Evolutionary conservation across 2,329 filamentous ascomycete genomes (phyloP).

Genomic region (Trichocomaceae sp.): DNA sequence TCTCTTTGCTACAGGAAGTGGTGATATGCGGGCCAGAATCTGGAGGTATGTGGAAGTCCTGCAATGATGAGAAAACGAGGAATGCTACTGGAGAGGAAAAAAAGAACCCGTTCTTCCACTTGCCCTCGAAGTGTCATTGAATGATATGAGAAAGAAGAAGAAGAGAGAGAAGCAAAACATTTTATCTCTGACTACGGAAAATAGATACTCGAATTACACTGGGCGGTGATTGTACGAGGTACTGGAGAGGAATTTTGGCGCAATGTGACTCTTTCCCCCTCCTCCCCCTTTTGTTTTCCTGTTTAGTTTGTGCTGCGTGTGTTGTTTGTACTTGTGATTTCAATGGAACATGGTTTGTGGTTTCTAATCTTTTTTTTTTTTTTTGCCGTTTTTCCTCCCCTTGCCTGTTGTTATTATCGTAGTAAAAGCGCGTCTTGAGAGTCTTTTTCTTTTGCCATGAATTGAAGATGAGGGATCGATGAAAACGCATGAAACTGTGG

Average conservation of each 20-base stretch:
- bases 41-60: constrained; percentile 60
- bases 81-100: constrained; percentile 9
- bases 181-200: constrained; percentile 12
- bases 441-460: neutral
- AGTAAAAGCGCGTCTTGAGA: neutral
- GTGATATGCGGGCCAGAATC: constrained; percentile 95
- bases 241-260: constrained; percentile 27
- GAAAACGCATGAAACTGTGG: neutral
- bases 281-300: constrained; percentile 14
- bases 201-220: constrained; percentile 34
- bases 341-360: neutral
- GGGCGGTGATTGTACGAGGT: constrained; percentile 30
- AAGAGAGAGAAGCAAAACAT: neutral
- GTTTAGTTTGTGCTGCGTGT: constrained; percentile 14
- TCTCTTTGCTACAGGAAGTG: constrained; percentile 91
- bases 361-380: neutral
- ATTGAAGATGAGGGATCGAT: neutral
- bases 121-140: constrained; percentile 12
- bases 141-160: neutral
- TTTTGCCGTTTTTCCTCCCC: neutral
- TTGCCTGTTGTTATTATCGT: neutral
- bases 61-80: constrained; percentile 12
- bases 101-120: constrained; percentile 6
- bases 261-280: constrained; percentile 23
- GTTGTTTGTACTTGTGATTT: constrained; percentile 5